Base-by-base conservation (phyloP, 805 yeast species). In the Alloascoidea africana region DNA sequence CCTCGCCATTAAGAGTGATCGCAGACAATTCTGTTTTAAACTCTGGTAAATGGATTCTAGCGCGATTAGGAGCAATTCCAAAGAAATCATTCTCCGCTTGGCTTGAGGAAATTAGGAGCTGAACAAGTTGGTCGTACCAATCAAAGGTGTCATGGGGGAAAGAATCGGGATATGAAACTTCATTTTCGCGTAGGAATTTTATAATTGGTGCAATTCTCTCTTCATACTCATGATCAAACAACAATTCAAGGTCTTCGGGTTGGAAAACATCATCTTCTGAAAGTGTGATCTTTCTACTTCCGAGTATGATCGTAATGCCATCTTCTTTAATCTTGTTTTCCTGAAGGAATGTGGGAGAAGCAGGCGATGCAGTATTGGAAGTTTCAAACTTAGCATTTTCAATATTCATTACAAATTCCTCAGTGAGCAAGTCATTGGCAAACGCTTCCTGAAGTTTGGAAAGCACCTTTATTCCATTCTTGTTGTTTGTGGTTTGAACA, bases 401-500 rank as follows among this genome's bases (percentile, higher is more conserved):
- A n/a, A n/a, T n/a, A n/a, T n/a, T n/a, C n/a, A n/a, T n/a, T n/a
- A n/a, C n/a, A 23, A 23, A 23, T 23, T 23, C 30, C n/a, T n/a
- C 30, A 23, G n/a, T 23, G 13, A 23, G n/a, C 8, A 55, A 56
- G 2, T 57, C 50, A 5, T 42, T 39, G n/a, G 32, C 4, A 39
- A 37, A 6, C 38, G 18, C 4, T 30, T 36, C 23, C 42, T 43
- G 11, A 49, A 33, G 2, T 27, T 38, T 3, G 36, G 35, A 59
- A 58, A 58, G 6, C 17, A 43, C n/a, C 16, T n/a, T 23, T 23
- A 23, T 8, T n/a, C 30, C 30, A 23, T 23, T 14, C 41, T 34
- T 8, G 38, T 46, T 19, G 14, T 14, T 23, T 32, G 54, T 56
- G 3, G 43, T 50, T 35, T 63, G 58, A 16, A 65, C 41, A 1